Conservation (phyloP, 805 yeast genomes). For the Lachancea nothofagi region DNA sequence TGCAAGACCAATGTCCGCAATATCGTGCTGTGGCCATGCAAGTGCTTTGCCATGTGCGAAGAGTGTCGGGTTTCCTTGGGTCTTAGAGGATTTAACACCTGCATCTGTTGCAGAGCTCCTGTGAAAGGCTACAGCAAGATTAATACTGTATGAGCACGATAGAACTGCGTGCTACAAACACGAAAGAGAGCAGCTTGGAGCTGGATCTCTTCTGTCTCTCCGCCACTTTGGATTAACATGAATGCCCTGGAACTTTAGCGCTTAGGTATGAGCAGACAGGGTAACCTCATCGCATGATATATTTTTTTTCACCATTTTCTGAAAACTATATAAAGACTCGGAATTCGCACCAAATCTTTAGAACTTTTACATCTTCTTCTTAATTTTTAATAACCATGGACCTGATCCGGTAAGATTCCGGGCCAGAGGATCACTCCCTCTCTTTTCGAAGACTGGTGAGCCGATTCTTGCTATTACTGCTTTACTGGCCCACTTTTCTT, state of each 20-base stretch:
- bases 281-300: not conserved
- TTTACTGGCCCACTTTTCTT: conserved; percentile 23
- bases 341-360: too few relatives aligned
- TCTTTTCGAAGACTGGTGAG: conserved; percentile 14
- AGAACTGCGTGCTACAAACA: not conserved
- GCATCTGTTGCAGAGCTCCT: conserved; percentile 77
- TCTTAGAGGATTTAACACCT: conserved; percentile 63
- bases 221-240: not conserved
- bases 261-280: not conserved
- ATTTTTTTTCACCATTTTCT: not conserved
- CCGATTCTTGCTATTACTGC: conserved; percentile 31
- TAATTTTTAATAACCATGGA: conserved; percentile 24
- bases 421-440: conserved; percentile 25
- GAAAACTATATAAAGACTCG: conserved; percentile 2
- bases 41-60: conserved; percentile 84
- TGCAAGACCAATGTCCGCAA: conserved; percentile 73
- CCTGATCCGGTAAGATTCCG: conserved; percentile 24
- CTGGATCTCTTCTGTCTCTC: not conserved
- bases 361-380: too few relatives aligned
- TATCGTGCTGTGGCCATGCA: conserved; percentile 88
- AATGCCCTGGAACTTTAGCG: not conserved
- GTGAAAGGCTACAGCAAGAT: conserved; percentile 53
- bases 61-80: conserved; percentile 71
- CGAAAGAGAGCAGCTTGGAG: not conserved
- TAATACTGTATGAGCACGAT: conserved; percentile 19